phyloP scores from a whole-genome alignment of 202 grass and related monocot genomes.

The Dendrocalamus latiflorus region DNA sequence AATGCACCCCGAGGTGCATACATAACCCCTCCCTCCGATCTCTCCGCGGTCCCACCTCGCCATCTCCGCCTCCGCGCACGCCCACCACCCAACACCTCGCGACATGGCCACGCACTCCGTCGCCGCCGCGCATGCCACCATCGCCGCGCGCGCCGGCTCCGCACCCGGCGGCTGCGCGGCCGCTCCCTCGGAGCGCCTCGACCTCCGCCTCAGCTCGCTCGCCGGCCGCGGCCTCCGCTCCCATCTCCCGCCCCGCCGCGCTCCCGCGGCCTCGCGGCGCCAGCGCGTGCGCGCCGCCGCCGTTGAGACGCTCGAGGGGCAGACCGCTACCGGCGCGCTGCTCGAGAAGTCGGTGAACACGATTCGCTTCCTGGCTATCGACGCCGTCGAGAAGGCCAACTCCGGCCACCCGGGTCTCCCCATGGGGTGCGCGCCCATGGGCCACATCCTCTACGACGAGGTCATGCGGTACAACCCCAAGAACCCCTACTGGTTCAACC shows the following conservation, averaged over 20 bases:
- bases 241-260: constrained; percentile 16
- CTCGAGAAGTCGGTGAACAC: constrained; percentile 93
- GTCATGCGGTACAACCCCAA: constrained; percentile 90
- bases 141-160: constrained; percentile 35
- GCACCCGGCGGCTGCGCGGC: neutral
- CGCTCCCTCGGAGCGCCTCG: constrained; percentile 28
- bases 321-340: constrained; percentile 48
- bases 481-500: constrained; percentile 96
- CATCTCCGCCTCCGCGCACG: constrained; percentile 23
- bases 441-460: constrained; percentile 76
- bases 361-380: constrained; percentile 80
- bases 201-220: constrained; percentile 39
- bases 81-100: neutral
- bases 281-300: constrained; percentile 47
- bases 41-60: neutral
- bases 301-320: constrained; percentile 48
- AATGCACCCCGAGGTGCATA: constrained; percentile 31
- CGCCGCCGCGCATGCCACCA: constrained; percentile 46
- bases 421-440: constrained; percentile 88
- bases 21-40: constrained; percentile 4
- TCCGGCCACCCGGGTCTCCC: constrained; percentile 69
- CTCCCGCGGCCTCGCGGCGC: constrained; percentile 7
- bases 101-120: constrained; percentile 48
- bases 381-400: constrained; percentile 85
- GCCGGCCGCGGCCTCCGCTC: constrained; percentile 46